Conservation (phyloP, 2,329 filamentous ascomycete genomes). For the Colletotrichum orchidophilum region DNA sequence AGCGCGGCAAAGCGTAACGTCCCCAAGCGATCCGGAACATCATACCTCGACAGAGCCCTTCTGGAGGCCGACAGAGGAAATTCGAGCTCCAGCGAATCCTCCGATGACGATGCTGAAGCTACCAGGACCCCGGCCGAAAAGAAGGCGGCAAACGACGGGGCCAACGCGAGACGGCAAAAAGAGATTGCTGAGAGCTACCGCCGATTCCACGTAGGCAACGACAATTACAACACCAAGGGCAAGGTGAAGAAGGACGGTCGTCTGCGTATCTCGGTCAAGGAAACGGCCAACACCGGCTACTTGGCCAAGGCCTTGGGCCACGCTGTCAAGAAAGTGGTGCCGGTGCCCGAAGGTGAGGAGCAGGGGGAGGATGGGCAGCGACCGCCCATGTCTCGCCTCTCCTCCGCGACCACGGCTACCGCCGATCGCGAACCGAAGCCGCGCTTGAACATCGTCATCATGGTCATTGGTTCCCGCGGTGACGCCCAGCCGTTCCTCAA, state of each 20-base stretch:
- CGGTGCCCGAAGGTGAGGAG: conserved; percentile 42
- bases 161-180: conserved; percentile 16
- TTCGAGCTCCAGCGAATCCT: conserved; percentile 38
- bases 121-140: conserved; percentile 5
- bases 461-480: conserved; percentile 83
- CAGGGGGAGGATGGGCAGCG: conserved; percentile 35
- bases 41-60: conserved; percentile 41
- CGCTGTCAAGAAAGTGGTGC: conserved; percentile 63
- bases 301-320: conserved; percentile 77
- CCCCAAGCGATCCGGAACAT: conserved; percentile 40
- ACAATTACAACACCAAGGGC: conserved; percentile 71
- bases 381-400: conserved; percentile 34
- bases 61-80: conserved; percentile 35
- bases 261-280: conserved; percentile 76
- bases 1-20: conserved; percentile 31
- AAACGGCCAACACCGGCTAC: conserved; percentile 75
- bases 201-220: conserved; percentile 69
- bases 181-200: conserved; percentile 51
- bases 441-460: conserved; percentile 80
- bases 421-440: conserved; percentile 50
- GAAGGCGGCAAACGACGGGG: background rate
- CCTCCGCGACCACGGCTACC: conserved; percentile 44
- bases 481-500: conserved; percentile 85
- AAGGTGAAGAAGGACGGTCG: conserved; percentile 75
- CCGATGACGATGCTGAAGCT: conserved; percentile 37